These are phyloP conservation scores for Plasmodium reichenowi DNA, from an alignment of 169 alveolate species.

Conservation along the genomic window DNA sequence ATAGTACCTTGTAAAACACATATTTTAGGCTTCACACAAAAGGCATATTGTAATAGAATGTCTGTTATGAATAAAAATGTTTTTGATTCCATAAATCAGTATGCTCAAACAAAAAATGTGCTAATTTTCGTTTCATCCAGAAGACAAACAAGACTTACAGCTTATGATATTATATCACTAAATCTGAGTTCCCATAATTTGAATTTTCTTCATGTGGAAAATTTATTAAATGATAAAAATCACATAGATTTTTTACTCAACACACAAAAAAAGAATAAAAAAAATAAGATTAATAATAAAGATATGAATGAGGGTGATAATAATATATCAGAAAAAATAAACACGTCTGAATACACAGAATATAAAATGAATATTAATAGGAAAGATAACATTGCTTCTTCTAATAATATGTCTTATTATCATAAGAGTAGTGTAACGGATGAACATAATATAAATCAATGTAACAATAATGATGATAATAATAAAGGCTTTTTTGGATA, in stretches of 20 bases:
- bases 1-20: slow-evolving; percentile 98
- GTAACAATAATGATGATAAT: not conserved
- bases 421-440: not conserved
- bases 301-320: not conserved
- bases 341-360: not conserved
- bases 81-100: slow-evolving; percentile 80
- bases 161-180: slow-evolving; percentile 86
- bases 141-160: slow-evolving; percentile 99
- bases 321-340: not conserved
- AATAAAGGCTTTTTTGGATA: not conserved
- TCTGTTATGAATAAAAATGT: slow-evolving; percentile 82
- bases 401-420: not conserved
- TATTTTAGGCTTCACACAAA: slow-evolving; percentile 93
- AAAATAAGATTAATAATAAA: not conserved
- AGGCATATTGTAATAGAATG: slow-evolving; percentile 86
- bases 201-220: slow-evolving; percentile 47
- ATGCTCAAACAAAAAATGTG: slow-evolving; percentile 92
- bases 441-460: too few species aligned
- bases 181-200: slow-evolving; percentile 49
- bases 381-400: not conserved
- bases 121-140: slow-evolving; percentile 98
- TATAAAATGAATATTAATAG: not conserved
- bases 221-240: slow-evolving; percentile 68
- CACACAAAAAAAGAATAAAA: slow-evolving; percentile 2
- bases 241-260: slow-evolving; percentile 68